Conservation (phyloP, 2,329 filamentous ascomycete genomes). For the Phaeophleospora eucalypticola region DNA sequence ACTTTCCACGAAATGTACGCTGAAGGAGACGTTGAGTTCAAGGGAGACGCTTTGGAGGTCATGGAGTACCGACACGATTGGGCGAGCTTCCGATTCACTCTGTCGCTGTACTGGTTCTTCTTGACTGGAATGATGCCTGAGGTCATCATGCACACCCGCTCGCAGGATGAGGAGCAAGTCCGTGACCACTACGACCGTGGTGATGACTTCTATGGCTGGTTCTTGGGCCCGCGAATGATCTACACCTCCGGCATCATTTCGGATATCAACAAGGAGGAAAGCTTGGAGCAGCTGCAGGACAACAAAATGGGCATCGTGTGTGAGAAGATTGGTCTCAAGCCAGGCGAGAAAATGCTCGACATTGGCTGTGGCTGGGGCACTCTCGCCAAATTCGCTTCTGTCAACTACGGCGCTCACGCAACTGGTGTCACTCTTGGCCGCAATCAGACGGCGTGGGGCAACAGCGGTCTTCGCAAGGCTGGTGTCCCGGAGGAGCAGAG, state of each 20-base stretch:
- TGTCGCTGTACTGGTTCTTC: constrained; percentile 81
- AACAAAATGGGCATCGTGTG: constrained; percentile 95
- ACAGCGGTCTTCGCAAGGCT: constrained; percentile 76
- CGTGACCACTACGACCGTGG: constrained; percentile 96
- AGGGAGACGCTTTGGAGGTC: constrained; percentile 82
- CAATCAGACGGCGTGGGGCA: constrained; percentile 97
- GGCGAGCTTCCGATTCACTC: constrained; percentile 89
- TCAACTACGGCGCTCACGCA: constrained; percentile 80
- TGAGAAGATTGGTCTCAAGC: constrained; percentile 84
- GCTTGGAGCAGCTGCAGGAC: constrained; percentile 91
- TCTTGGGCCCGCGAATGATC: constrained; percentile 96
- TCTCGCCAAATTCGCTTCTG: constrained; percentile 84
- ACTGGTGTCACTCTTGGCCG: constrained; percentile 91
- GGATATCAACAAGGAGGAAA: constrained; percentile 81
- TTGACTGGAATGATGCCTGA: constrained; percentile 83
- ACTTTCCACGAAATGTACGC: constrained; percentile 99
- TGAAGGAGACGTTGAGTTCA: constrained; percentile 89
- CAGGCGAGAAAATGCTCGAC: constrained; percentile 80
- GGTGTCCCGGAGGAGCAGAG: constrained; percentile 84
- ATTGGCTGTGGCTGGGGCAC: constrained; percentile 99
- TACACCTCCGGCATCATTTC: constrained; percentile 95
- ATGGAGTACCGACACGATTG: constrained; percentile 96
- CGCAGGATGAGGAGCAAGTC: constrained; percentile 96
- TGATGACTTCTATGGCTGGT: constrained; percentile 98
- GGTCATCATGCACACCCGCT: constrained; percentile 85